Evolutionary conservation across 371 early-diverging fungal species (phyloP), one percentile per base, ranked within the genome.

Genomic region (Batkoa obscura): DNA sequence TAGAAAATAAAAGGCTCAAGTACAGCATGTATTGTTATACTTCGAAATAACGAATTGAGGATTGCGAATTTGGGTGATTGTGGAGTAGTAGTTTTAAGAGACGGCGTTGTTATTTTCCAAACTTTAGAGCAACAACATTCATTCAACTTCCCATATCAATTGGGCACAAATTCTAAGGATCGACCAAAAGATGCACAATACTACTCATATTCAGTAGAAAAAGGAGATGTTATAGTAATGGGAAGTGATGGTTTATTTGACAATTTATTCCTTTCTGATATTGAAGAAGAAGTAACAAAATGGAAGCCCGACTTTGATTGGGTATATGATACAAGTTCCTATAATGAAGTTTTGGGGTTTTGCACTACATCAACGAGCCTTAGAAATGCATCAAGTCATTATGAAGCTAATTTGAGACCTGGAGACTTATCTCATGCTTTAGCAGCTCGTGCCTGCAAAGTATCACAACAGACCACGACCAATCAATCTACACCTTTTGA

Each of bases 61-160:
- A 80, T 96, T 45, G 86, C 92, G 13, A 92, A 92, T 57, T 71
- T 96, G 45, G 97, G 97, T 32, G 97, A 96, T 65, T 90, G 91
- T 60, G 90, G 90, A 0, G 72, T 94, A 45, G 74, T 82, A 32
- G 72, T 96, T 4, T 80, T 94, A 50, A 84, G 97, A n/a, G 75
- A 81, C 53, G 81, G 82, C 49, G 80, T 83, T 55, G 75, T 86
- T 62, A 73, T 91, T 8, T 94, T 94, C 64, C 79, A 92, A 37
- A 91, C 85, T 32, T 91, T 92, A 65, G 86, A 85, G 61, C 86
- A 84, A 57, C 88, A 88, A 57, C 86, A 85, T 64, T 76, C 83
- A 17, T 86, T 86, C 63, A 86, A 86, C 59, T 84, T 74, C 55
- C 88, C 88, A 5, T 85, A 79, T 55, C 88, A 88, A 58, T 68